Conservation (phyloP, 306 rosid genomes). For the Fragaria nilgerrensis region DNA sequence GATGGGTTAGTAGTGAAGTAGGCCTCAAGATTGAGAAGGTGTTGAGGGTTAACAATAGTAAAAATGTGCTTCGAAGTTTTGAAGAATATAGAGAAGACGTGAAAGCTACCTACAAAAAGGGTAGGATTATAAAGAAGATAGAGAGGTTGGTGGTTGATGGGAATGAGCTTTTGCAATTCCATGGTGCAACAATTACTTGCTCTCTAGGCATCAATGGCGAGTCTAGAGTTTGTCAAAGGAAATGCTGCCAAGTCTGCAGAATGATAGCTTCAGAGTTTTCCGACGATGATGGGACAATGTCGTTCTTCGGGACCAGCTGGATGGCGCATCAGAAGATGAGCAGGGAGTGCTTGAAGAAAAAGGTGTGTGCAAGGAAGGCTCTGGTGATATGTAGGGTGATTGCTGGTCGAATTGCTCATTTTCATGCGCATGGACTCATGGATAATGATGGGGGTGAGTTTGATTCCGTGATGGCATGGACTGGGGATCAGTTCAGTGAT, state of each 20-base stretch:
- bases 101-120: neutral
- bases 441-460: slow-evolving; percentile 19
- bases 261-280: slow-evolving; percentile 8
- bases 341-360: neutral
- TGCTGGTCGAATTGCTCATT: slow-evolving; percentile 24
- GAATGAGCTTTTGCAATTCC: slow-evolving; percentile 22
- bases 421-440: slow-evolving; percentile 1
- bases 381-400: slow-evolving; percentile 33
- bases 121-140: neutral
- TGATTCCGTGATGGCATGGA: slow-evolving; percentile 27
- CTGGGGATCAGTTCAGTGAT: neutral
- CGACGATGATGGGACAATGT: neutral
- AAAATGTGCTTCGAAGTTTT: neutral
- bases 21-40: slow-evolving; percentile 18
- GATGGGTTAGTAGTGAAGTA: slow-evolving; percentile 6
- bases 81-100: slow-evolving; percentile 15
- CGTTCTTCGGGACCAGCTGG: slow-evolving; percentile 22
- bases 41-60: slow-evolving; percentile 19
- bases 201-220: slow-evolving; percentile 9
- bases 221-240: slow-evolving; percentile 4
- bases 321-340: slow-evolving; percentile 30
- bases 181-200: slow-evolving; percentile 20
- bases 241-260: slow-evolving; percentile 31
- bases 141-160: slow-evolving; percentile 22
- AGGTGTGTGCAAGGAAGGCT: slow-evolving; percentile 20